These are phyloP conservation scores for Puccinellia tenuiflora DNA, from an alignment of 176 grass and related monocot species.

Conservation along the genomic window DNA sequence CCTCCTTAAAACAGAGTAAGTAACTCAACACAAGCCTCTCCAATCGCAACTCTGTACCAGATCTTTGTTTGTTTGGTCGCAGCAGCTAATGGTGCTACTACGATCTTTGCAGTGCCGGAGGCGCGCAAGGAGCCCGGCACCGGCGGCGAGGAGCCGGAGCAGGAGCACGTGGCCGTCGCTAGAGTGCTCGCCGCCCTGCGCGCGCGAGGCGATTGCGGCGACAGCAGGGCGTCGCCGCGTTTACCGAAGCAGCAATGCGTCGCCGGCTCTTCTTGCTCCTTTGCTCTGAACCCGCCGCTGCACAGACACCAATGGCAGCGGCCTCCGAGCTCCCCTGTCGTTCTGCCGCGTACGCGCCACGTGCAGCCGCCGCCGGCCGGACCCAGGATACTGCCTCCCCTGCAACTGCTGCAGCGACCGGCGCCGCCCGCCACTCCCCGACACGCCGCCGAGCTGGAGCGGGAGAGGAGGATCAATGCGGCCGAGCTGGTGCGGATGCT, in stretches of 20 bases:
- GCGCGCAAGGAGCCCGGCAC: slow-evolving; percentile 40
- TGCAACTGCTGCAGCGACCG: slow-evolving; percentile 42
- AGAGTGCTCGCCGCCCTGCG: slow-evolving; percentile 52
- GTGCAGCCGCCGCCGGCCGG: not conserved
- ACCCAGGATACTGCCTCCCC: slow-evolving; percentile 43
- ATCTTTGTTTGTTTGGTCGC: not conserved
- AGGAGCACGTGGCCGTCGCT: slow-evolving; percentile 63
- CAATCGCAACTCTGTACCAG: not conserved
- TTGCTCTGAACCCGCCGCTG: slow-evolving; percentile 28
- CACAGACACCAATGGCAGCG: slow-evolving; percentile 42
- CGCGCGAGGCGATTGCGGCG: slow-evolving; percentile 22
- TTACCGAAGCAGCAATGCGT: slow-evolving; percentile 16
- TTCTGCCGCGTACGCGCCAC: not conserved
- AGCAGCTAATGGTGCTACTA: not conserved
- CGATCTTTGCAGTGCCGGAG: slow-evolving; percentile 48
- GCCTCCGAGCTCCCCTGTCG: not conserved
- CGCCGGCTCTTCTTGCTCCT: not conserved
- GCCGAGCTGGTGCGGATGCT: slow-evolving; percentile 37
- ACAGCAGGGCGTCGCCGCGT: not conserved
- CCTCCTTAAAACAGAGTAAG: slow-evolving; percentile 71
- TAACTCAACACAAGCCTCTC: not conserved
- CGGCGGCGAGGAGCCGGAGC: slow-evolving; percentile 42
- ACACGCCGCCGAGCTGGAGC: not conserved
- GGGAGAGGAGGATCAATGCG: slow-evolving; percentile 6
- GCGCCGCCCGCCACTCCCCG: not conserved